Evolutionary conservation across 345 rosid species (phyloP).

Genomic region (Acer negundo): DNA sequence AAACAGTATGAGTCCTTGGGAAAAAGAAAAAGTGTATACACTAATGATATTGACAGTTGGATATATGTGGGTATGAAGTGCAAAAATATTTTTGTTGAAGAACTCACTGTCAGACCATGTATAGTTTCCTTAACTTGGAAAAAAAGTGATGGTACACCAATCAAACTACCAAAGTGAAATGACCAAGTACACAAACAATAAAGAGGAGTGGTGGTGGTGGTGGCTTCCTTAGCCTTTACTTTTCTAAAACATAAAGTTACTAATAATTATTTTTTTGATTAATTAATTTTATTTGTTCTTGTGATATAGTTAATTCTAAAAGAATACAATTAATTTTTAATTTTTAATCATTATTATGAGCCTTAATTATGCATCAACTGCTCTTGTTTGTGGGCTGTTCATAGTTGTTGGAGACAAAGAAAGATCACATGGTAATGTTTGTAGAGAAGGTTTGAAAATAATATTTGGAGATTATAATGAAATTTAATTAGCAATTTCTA

Average conservation of each 20-base stretch:
- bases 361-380: slow-evolving; percentile 27
- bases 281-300: background rate
- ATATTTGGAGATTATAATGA: background rate
- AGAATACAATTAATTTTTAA: background rate
- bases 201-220: background rate
- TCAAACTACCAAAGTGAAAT: slow-evolving; percentile 29
- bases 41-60: background rate
- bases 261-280: slow-evolving; percentile 4
- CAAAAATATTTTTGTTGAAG: background rate
- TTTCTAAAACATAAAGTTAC: slow-evolving; percentile 50
- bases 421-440: slow-evolving; percentile 14
- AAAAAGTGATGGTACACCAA: slow-evolving; percentile 40
- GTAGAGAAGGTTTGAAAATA: background rate
- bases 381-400: background rate
- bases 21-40: background rate
- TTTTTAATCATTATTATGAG: slow-evolving; percentile 19
- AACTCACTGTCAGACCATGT: background rate
- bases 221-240: slow-evolving; percentile 45
- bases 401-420: slow-evolving; percentile 31
- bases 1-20: background rate
- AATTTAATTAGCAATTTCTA: no score
- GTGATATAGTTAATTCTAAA: background rate
- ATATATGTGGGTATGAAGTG: background rate
- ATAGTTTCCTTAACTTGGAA: slow-evolving; percentile 46
- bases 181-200: slow-evolving; percentile 15